These are phyloP conservation scores for Pythium aristosporum DNA, from an alignment of 352 stramenopile genomes.

Conservation along the genomic window DNA sequence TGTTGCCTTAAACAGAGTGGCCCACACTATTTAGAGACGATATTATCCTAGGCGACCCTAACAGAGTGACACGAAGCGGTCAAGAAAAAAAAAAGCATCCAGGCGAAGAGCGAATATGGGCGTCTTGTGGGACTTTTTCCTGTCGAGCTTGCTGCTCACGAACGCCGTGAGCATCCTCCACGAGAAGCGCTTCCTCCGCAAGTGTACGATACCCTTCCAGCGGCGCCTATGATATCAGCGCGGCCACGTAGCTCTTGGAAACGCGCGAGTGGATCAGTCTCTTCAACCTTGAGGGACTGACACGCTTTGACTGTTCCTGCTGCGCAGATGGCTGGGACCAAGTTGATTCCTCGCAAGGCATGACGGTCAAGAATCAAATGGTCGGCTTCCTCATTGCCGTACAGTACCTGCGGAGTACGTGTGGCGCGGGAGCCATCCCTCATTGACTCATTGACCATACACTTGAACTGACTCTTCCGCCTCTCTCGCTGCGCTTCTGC, in stretches of 20 bases:
- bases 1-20: not conserved
- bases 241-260: not conserved
- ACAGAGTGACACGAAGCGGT: constrained; percentile 17
- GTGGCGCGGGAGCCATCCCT: not conserved
- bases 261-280: too few species aligned
- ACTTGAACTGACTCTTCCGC: constrained; percentile 15
- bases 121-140: constrained; percentile 88
- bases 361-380: constrained; percentile 88
- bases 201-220: constrained; percentile 45
- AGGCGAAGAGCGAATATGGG: constrained; percentile 43
- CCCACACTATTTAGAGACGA: constrained; percentile 1
- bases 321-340: constrained; percentile 79
- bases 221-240: not conserved
- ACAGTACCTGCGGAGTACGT: constrained; percentile 81
- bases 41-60: not conserved
- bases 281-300: not conserved
- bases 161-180: constrained; percentile 88
- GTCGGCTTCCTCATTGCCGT: constrained; percentile 82
- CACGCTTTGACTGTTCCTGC: not conserved
- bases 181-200: constrained; percentile 85
- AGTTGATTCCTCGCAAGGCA: constrained; percentile 74
- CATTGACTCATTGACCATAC: not conserved
- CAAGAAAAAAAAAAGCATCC: not conserved
- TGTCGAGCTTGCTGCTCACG: constrained; percentile 81
- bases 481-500: not conserved